These are phyloP conservation scores for Astragalus glycyphyllos DNA, from an alignment of 306 rosid species.

Conservation along the genomic window DNA sequence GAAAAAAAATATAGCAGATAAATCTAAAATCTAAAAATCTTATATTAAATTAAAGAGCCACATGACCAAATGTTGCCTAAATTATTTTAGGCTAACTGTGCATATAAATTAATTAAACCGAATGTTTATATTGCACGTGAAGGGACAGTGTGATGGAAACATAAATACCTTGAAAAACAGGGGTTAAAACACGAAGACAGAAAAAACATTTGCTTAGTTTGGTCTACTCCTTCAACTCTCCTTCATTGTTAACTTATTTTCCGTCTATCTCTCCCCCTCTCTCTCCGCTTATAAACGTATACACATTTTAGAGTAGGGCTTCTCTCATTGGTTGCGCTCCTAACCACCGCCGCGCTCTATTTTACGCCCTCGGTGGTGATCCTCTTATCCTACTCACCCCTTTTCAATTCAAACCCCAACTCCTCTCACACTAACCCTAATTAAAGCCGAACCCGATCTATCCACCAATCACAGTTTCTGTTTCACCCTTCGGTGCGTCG, in stretches of 20 bases:
- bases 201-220: slow-evolving; percentile 36
- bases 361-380: slow-evolving; percentile 46
- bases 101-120: no score
- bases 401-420: slow-evolving; percentile 51
- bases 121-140: background rate
- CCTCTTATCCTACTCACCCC: slow-evolving; percentile 20
- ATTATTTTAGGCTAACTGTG: no score
- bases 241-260: slow-evolving; percentile 19
- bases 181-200: slow-evolving; percentile 39
- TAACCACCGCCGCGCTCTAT: slow-evolving; percentile 50
- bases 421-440: slow-evolving; percentile 33
- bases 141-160: slow-evolving; percentile 3
- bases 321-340: slow-evolving; percentile 46
- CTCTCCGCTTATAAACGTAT: slow-evolving; percentile 19
- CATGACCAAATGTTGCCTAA: no score
- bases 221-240: slow-evolving; percentile 34
- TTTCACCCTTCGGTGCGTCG: background rate
- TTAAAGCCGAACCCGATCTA: slow-evolving; percentile 25
- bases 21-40: no score
- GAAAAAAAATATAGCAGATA: no score
- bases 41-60: no score
- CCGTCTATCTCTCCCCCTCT: slow-evolving; percentile 7
- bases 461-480: slow-evolving; percentile 22
- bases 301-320: slow-evolving; percentile 54
- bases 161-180: slow-evolving; percentile 24